Base-by-base conservation (phyloP, 2,329 filamentous ascomycete genomes). In the Phaeosphaeria sp. region DNA sequence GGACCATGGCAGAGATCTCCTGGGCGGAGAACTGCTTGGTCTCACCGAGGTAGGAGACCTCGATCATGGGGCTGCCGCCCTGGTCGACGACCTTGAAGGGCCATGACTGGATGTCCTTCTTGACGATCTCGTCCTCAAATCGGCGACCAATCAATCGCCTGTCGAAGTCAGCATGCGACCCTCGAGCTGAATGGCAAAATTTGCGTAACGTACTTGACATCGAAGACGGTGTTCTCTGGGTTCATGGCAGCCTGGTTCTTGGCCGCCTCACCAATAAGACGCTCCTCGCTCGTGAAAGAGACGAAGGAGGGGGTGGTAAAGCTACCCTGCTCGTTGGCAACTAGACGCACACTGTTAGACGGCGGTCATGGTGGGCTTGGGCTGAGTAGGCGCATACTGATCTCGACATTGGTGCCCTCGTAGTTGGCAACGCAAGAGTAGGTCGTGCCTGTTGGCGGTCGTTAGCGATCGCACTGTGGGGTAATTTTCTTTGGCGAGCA, bases 211-310 rank as follows among this genome's bases (percentile, higher is more conserved):
- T 82, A 95, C 93, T 98, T 99, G 88, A 97, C 91, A 84, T 99
- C 95, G 85, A 98, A 99, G 83, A 99, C 87, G 74, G 95, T 99
- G 87, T 98, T 98, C 79, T 83, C 82, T 65, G 95, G 95, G 91
- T 99, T 99, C 92, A 98, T 97, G 77, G 95, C 94, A 79, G 94
- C 95, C 89, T 97, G 93, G 87, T 99, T 99, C 91, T 98, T 99
- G 79, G 95, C 95, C 62, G 95, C 94, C 88, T 98, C 95, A 86
- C 95, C 95, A 78, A 98, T 98, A 84, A 99, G 86, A 83, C 95
- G 93, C 88, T 99, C 95, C 86, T 97, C 92, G 77, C 94, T 90
- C 80, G 93, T 97, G 89, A 99, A 99, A 75, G 92, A 96, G 79
- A 99, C 95, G 87, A 97, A 99, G 57, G 95, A 98, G 71, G 95